Evolutionary conservation across 129 eudicot species (phyloP), one percentile per base, ranked within the genome.

Genomic region (Apium graveolens): DNA sequence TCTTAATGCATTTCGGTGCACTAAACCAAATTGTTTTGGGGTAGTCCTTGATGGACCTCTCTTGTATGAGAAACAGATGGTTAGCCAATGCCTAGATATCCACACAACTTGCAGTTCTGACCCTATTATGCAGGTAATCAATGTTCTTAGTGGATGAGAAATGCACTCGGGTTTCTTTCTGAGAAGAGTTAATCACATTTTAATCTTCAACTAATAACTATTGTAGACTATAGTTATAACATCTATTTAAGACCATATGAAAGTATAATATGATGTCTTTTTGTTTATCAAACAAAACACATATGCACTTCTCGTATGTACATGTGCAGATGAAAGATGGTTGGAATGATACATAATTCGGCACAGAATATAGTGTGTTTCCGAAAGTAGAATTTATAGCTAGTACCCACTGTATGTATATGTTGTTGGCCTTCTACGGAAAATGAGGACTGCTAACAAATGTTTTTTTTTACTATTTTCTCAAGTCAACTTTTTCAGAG

Each of bases 1-100:
- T 60, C 82, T 90, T 41, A 85, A 78, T 78, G 86, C 92, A 75
- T 90, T 91, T 81, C 90, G 86, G 69, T 95, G 98, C 81, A 63
- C 55, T 27, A 84, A 87, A 78, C 82, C 82, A 37, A 83, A 82
- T 83, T 95, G 98, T 78, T 81, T 46, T 17, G 98, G 98, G 48
- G 96, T 83, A 73, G 92, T 95, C 73, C 86, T 95, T 57, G 91
- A 91, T 80, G 71, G 79, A 37, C 62, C 77, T 78, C 81, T 74
- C 66, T 71, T 81, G 39, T 79, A 80, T 77, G 92, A 89, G 76
- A 86, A 83, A 35, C 86, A 84, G 49, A 94, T 89, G 82, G 73
- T 73, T 76, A 78, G 70, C 70, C 82, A 76, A 17, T 80, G 80
- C 70, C 51, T n/a, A 82, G 70, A 76, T 74, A 73, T 53, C 74